Base-by-base conservation (phyloP, 164 flowering plant genomes). In the Vitis labrusca region DNA sequence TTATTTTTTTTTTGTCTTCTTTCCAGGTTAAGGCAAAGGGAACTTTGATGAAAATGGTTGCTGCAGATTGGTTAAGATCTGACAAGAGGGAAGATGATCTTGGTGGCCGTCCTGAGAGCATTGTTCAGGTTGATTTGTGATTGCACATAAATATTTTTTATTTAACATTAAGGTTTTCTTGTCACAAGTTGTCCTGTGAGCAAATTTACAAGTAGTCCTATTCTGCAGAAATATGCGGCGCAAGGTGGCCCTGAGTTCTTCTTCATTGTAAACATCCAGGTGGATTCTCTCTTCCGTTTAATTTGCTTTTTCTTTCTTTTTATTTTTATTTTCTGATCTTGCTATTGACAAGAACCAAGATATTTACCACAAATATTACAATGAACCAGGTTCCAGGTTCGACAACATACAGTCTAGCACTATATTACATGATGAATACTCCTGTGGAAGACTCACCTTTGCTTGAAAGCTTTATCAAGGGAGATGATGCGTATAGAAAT, bases 191-290 rank as follows among this genome's bases (percentile, higher is more conserved):
- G 13, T 37, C 13, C 9, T 55, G 10, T 59, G 3, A 50, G 59
- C 44, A 37, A 37, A 37, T 37, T 75, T 29, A 77, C 32, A 19
- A 72, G 15, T 11, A 53, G 3, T 44, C 70, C 61, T 80, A 15
- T 61, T 68, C 8, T 76, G 79, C 88, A 93, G 98, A 88, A 86
- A 85, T 89, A 82, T 82, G 98, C 93, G 30, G 86, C 82, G 44
- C 80, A 82, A 37, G 95, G 95, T 72, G 88, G 97, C 17, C 85
- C 85, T 4, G 95, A 93, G 64, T 93, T 91, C 79, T 93, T 93
- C 75, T 85, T 93, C 70, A 78, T 93, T 48, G 77, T 93, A 52
- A 93, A 93, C 80, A 89, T 93, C 78, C 98, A 93, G 92, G 98
- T 91, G 49, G 74, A 17, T 47, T 32, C 3, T 12, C 5, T 50